Base-by-base conservation (phyloP, 495 filamentous ascomycete genomes). In the Hypoxylon lienhwacheense region DNA sequence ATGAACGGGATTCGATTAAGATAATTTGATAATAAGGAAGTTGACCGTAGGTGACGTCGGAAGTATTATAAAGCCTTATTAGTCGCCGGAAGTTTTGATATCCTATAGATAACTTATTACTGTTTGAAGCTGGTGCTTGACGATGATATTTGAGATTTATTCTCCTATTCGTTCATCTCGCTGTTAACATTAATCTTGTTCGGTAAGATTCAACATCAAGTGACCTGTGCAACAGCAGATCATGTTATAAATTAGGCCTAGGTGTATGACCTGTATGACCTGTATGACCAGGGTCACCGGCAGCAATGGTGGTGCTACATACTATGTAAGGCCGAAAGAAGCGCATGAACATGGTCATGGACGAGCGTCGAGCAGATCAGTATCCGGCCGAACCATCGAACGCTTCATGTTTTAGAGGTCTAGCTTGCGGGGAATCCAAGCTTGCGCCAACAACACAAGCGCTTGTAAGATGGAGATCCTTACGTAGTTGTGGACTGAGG, bases 271-370 rank as follows among this genome's bases (percentile, higher is more conserved):
- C n/a, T n/a, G n/a, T n/a, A n/a, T n/a, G n/a, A n/a, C n/a, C n/a
- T n/a, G n/a, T n/a, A n/a, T 17, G 25, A 7, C 47, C 55, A 32
- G 58, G 58, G 46, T 47, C 20, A 37, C 52, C 59, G 59, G 59
- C 42, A 57, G 31, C 53, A 42, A 45, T 34, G 32, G 20, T n/a
- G n/a, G n/a, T n/a, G n/a, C n/a, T n/a, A n/a, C n/a, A 21, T 46
- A 37, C 50, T 47, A 48, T 39, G 54, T 63, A 49, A 53, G 59
- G 6, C 48, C 53, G 53, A 58, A 46, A 25, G 29, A 39, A 53
- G 24, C 22, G 53, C 53, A 62, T 61, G 17, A 25, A 53, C 7
- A 36, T 53, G 42, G n/a, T n/a, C n/a, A n/a, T n/a, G n/a, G n/a
- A n/a, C n/a, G n/a, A n/a, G n/a, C n/a, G n/a, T n/a, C n/a, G n/a